Percentiles rank a stretch among this genome's conserved stretches.
phyloP scores from a whole-genome alignment of 169 alveolate genomes.

The Plasmodium gallinaceum region DNA sequence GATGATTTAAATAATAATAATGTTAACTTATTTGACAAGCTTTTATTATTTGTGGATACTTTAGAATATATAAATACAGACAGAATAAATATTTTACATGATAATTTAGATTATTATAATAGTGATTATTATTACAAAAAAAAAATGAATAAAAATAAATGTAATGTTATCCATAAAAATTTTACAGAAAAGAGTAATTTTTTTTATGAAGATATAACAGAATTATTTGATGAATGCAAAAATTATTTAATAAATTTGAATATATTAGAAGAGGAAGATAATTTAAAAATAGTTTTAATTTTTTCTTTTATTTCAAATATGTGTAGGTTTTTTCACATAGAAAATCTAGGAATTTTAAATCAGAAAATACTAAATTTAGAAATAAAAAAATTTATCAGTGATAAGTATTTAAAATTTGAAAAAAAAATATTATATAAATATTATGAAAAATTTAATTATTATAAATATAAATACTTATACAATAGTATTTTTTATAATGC shows the following conservation, averaged over 20 bases:
- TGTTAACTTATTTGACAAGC: neutral
- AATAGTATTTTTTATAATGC: conserved; percentile 3
- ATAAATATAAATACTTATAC: conserved; percentile 34
- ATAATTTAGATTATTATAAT: conserved; percentile 1
- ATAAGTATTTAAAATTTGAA: neutral
- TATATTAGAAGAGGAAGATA: neutral
- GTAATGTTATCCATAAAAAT: neutral
- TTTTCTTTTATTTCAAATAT: neutral
- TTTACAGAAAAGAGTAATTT: neutral
- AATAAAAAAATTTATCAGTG: neutral
- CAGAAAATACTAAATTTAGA: neutral
- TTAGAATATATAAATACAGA: conserved; percentile 8
- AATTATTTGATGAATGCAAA: conserved; percentile 11
- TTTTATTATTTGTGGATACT: conserved; percentile 31
- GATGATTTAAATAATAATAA: neutral
- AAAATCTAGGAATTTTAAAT: neutral
- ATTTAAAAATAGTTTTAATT: neutral
- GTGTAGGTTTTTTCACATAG: neutral
- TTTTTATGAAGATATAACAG: neutral
- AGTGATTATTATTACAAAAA: neutral
- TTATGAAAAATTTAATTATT: conserved; percentile 23
- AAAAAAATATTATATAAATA: neutral
- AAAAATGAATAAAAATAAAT: neutral
- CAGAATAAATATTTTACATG: neutral
- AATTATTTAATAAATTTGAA: too few relatives aligned